phyloP scores from a whole-genome alignment of 306 rosid species.

The Amphicarpaea edgeworthii region DNA sequence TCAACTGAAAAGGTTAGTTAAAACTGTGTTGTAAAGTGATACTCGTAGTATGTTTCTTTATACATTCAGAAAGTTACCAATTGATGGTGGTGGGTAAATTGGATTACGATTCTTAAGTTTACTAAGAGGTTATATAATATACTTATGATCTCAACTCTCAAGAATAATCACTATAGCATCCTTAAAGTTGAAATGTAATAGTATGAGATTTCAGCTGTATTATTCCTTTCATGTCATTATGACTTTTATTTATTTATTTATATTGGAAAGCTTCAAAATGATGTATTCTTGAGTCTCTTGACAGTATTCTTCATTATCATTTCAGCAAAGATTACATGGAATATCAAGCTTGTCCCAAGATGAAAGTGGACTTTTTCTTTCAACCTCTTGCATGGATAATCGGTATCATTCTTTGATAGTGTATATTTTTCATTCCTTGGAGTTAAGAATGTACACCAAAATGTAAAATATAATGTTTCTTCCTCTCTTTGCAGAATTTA shows the following conservation, averaged over 20 bases:
- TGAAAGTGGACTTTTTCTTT: constrained; percentile 73
- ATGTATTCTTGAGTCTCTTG: constrained; percentile 10
- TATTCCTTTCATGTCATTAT: constrained; percentile 10
- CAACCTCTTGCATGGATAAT: constrained; percentile 96
- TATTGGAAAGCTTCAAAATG: constrained; percentile 18
- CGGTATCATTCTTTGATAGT: constrained; percentile 57
- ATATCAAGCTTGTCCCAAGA: constrained; percentile 98
- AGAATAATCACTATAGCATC: background rate
- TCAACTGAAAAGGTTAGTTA: constrained; percentile 70
- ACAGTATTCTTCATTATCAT: constrained; percentile 33
- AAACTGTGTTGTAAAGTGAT: constrained; percentile 24
- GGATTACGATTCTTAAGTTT: background rate
- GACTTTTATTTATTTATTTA: background rate
- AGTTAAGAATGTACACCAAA: background rate
- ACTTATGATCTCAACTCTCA: constrained; percentile 8
- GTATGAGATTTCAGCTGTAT: constrained; percentile 14
- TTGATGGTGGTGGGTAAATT: constrained; percentile 14
- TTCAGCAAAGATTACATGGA: constrained; percentile 88
- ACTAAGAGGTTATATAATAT: constrained; percentile 13
- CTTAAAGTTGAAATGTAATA: constrained; percentile 23
- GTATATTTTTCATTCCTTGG: constrained; percentile 3
- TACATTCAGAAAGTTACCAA: constrained; percentile 27
- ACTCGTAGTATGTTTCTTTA: constrained; percentile 16
- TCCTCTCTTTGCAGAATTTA: constrained; percentile 67
- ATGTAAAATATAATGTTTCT: background rate